A percentile compares a stretch with the other conserved stretches of the same genome.
Evolutionary conservation across 805 yeast genomes (phyloP).

Genomic region (Barnettozyma populi): DNA sequence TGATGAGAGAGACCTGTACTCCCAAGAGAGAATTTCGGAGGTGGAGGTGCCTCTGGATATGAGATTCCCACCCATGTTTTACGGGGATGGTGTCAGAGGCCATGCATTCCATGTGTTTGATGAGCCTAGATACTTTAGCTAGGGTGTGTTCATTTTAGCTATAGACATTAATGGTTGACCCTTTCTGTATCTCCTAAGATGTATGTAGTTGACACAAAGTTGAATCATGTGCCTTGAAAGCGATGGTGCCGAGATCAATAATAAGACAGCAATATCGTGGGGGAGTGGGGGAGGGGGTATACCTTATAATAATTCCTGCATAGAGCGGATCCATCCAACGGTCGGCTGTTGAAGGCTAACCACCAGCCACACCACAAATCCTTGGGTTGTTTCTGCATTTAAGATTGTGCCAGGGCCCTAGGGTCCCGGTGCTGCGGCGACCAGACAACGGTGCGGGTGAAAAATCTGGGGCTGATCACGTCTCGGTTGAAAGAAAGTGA

Average conservation of each 20-base stretch:
- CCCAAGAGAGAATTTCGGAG: constrained; percentile 53
- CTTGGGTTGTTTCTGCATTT: no score
- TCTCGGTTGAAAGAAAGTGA: constrained; percentile 5
- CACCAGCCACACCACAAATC: no score
- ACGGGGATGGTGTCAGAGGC: constrained; percentile 90
- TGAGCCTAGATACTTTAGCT: constrained; percentile 51
- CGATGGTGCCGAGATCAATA: no score
- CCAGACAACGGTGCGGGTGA: constrained; percentile 1
- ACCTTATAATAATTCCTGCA: neutral
- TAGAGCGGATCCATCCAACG: neutral
- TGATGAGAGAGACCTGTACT: constrained; percentile 35
- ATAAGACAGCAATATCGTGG: neutral
- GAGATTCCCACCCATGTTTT: constrained; percentile 72
- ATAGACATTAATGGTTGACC: no score
- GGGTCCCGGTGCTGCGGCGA: neutral
- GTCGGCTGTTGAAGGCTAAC: neutral
- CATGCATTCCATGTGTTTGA: constrained; percentile 93
- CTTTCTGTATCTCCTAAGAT: no score
- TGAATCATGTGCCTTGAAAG: no score
- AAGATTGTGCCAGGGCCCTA: neutral
- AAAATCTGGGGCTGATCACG: neutral
- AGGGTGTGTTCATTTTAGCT: neutral
- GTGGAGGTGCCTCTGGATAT: constrained; percentile 50
- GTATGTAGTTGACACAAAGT: no score
- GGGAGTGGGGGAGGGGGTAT: neutral